Evolutionary conservation across 805 yeast species (phyloP), one percentile per base, ranked within the genome.

Genomic region (Myxozyma geophila): DNA sequence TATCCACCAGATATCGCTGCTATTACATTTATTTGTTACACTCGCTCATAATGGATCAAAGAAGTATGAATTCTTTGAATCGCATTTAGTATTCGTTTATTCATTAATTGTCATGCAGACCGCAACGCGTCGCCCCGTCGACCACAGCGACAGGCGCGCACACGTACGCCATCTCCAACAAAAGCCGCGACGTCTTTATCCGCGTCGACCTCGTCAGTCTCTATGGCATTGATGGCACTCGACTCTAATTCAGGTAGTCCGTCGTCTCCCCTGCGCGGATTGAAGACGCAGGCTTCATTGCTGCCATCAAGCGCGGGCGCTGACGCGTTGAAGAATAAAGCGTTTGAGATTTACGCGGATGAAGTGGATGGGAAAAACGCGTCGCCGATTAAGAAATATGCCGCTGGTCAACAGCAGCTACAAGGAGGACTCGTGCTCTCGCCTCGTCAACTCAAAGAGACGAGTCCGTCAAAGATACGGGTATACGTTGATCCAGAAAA

Each of bases 181-280:
- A 40, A 57, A 21, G 28, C 28, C 5, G 28, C 5, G 28, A 28
- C 28, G 28, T 28, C 28, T 28, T 3, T 28, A 28, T 28, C 28
- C 28, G 28, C 28, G 28, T 28, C 28, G 28, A 5, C 5, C 28
- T 28, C 28, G 5, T 28, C 28, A 28, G 28, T 28, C 28, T 28
- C 28, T 28, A 23, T 51, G 4, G 57, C 58, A 43, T 39, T 62
- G 23, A 48, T 28, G 36, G 35, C 61, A 5, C 39, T 62, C 37
- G 65, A 62, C 51, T 50, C 54, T 48, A 60, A 60, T 43, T 39
- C 58, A 2, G 55, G 51, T 41, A 35, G 57, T 53, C 57, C 55
- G 10, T 51, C 41, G 49, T 19, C n/a, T 1, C 3, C 50, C 19
- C 50, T 9, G 19, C 57, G 19, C 48, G 51, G 23, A 37, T 17